Percentiles rank a stretch among this genome's conserved stretches.
Conservation (phyloP, 805 yeast genomes). For the Sugiyamaella qingdaonensis region DNA sequence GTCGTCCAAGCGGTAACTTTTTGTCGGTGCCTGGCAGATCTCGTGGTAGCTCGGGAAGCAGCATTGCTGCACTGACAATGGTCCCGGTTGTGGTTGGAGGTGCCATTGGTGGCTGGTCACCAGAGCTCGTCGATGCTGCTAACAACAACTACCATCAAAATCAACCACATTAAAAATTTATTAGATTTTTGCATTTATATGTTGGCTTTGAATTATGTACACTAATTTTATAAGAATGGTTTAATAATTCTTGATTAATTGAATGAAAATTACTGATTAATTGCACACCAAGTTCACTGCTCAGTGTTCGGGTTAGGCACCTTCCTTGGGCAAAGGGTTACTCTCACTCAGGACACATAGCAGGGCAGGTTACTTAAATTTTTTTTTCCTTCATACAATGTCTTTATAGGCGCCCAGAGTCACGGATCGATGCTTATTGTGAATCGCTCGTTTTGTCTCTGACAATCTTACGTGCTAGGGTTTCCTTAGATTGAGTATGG, state of each 20-base stretch:
- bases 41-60: conserved; percentile 20
- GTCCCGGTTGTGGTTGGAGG: conserved; percentile 56
- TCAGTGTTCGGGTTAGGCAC: too few relatives aligned
- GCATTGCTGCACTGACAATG: conserved; percentile 44
- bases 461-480: conserved; percentile 27
- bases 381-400: conserved; percentile 20
- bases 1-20: conserved; percentile 3
- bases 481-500: conserved; percentile 15
- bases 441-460: conserved; percentile 20
- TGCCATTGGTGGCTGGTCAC: conserved; percentile 51
- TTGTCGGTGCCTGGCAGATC: conserved; percentile 22
- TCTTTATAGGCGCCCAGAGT: conserved; percentile 26
- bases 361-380: too few relatives aligned
- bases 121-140: conserved; percentile 5
- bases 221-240: neutral
- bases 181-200: too few relatives aligned
- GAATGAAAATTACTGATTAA: too few relatives aligned
- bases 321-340: too few relatives aligned
- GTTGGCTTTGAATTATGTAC: neutral
- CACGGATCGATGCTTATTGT: conserved; percentile 21
- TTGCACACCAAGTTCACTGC: too few relatives aligned
- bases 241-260: neutral
- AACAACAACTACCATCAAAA: neutral
- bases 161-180: neutral
- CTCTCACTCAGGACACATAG: too few relatives aligned